Conservation (phyloP, 2,329 filamentous ascomycete genomes). For the Exophiala sp. region DNA sequence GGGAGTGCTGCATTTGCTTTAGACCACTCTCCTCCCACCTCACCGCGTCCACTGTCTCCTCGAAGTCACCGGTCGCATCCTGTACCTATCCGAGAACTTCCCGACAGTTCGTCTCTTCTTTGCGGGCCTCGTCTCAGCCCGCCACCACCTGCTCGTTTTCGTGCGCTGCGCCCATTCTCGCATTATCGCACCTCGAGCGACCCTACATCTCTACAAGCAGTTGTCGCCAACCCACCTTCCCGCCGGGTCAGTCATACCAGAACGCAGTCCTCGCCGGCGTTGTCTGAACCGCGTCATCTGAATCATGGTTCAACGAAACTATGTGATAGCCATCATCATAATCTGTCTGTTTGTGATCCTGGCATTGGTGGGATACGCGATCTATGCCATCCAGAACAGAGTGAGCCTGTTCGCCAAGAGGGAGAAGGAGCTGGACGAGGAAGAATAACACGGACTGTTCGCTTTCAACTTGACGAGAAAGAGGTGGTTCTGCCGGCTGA, state of each 20-base stretch:
- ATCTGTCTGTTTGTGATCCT: slow-evolving; percentile 46
- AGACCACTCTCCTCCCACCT: slow-evolving; percentile 7
- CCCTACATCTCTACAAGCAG: slow-evolving; percentile 1
- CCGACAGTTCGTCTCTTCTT: slow-evolving; percentile 23
- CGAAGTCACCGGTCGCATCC: slow-evolving; percentile 23
- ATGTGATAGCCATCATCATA: slow-evolving; percentile 47
- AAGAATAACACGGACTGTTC: slow-evolving; percentile 23
- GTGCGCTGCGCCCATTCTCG: slow-evolving; percentile 5
- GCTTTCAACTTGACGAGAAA: slow-evolving; percentile 20
- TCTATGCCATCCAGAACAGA: slow-evolving; percentile 35
- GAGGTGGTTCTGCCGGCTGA: not conserved
- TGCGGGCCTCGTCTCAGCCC: slow-evolving; percentile 26
- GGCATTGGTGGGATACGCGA: slow-evolving; percentile 37
- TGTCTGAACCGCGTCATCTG: not conserved
- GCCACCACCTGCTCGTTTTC: slow-evolving; percentile 26
- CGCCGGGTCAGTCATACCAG: slow-evolving; percentile 3
- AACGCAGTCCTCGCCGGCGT: slow-evolving; percentile 4
- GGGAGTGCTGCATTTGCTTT: slow-evolving; percentile 19
- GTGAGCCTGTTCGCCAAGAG: slow-evolving; percentile 31
- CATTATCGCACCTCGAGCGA: slow-evolving; percentile 13
- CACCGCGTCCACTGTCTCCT: slow-evolving; percentile 13
- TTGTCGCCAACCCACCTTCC: not conserved
- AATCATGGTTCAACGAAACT: slow-evolving; percentile 41
- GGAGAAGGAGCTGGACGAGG: slow-evolving; percentile 30
- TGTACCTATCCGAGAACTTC: slow-evolving; percentile 22